Evolutionary conservation across 139 green algal genomes (phyloP), one percentile per base, ranked within the genome.

Genomic region (Protoeuglena noctilucae): DNA sequence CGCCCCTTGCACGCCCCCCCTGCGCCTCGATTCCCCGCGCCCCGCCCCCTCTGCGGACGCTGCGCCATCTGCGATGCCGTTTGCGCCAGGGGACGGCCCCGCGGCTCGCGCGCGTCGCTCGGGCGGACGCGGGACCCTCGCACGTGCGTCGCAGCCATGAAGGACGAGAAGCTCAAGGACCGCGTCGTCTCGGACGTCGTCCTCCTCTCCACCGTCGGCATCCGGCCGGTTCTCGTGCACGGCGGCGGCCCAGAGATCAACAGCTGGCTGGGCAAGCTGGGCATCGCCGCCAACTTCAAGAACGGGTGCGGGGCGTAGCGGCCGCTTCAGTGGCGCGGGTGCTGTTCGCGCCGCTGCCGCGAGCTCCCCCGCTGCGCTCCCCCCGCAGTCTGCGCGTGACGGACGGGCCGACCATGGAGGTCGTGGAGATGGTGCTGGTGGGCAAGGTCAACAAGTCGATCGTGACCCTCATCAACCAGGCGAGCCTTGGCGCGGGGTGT

Each of bases 161-260:
- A 97, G 59, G 86, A 95, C 56, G 70, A 74, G 3, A 80, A 64
- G 7, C 75, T 94, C 4, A 97, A 98, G 75, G 79, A 43, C 2
- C 71, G 86, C 24, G 91, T 98, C 0, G 86, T 98, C 52, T 73
- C 77, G 6, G 91, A 98, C 64, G 61, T 98, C 2, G 89, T 97
- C 6, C 71, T 98, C 53, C 75, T 98, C 27, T 79, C 86, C 12
- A 85, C 66, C 51, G 84, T 98, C 5, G 91, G 91, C 24, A 85
- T 98, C 48, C 60, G 79, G 9, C 77, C 77, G 0, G 89, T 98
- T 34, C 69, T 98, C 40, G 89, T 98, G 59, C 91, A 98, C 60
- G 91, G 91, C 14, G 91, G 91, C n/a, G 91, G 91, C 21, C 90
- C 90, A 6, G 91, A 98, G 65, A 98, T 98, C 76, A 98, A 98